Conservation (phyloP, 2,329 filamentous ascomycete genomes). For the Monascus ruber region DNA sequence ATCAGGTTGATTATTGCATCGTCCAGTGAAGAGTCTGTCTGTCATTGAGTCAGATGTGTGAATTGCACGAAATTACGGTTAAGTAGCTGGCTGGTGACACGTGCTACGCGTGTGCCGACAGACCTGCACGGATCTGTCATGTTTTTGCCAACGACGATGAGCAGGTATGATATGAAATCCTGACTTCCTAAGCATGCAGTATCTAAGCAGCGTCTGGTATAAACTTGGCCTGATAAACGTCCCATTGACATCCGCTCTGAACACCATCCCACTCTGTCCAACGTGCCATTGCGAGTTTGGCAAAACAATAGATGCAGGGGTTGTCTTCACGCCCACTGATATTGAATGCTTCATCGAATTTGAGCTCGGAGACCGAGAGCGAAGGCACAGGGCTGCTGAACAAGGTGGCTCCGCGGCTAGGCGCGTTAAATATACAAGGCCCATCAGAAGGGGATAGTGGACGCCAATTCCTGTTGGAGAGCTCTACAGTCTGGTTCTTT, state of each 20-base stretch:
- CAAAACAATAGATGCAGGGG: slow-evolving; percentile 4
- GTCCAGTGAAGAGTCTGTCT: no score
- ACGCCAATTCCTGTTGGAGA: slow-evolving; percentile 2
- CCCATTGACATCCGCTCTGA: slow-evolving; percentile 2
- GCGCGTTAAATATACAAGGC: slow-evolving; percentile 1
- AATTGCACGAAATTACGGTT: no score
- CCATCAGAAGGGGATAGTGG: slow-evolving; percentile 3
- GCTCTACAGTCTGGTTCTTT: slow-evolving; percentile 2
- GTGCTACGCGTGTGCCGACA: no score
- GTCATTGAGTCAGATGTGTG: no score
- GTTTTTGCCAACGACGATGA: no score
- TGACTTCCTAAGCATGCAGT: no score
- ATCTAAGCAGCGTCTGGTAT: not conserved
- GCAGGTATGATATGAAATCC: no score
- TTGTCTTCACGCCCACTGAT: slow-evolving; percentile 9
- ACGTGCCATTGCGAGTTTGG: slow-evolving; percentile 8
- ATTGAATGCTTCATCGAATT: slow-evolving; percentile 10
- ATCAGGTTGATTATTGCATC: no score
- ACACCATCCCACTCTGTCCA: slow-evolving; percentile 9
- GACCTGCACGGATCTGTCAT: no score
- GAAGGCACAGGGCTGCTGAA: not conserved
- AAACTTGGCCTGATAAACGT: slow-evolving; percentile 1
- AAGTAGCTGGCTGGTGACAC: no score
- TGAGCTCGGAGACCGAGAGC: slow-evolving; percentile 5
- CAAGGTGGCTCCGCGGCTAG: not conserved